Evolutionary conservation across 192 early-diverging fungal species (phyloP), one percentile per base, ranked within the genome.

Genomic region (Chytriomyces hyalinus): DNA sequence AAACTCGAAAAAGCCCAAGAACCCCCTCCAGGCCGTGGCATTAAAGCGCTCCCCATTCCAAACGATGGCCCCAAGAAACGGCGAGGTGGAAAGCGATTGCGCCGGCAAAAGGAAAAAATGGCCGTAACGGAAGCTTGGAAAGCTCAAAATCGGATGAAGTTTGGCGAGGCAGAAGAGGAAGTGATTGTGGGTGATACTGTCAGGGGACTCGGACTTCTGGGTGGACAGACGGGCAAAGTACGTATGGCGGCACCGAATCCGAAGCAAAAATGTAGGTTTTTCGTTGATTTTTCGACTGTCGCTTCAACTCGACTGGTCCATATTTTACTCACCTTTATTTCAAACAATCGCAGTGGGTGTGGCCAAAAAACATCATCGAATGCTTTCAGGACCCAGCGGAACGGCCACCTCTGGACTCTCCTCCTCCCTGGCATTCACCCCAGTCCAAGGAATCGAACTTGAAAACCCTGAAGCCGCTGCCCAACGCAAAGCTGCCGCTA

Each of bases 391-490:
- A 24, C 47, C 62, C 9, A 72, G 73, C 5, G 76, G 75, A 81
- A 10, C 72, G 20, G 73, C 79, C 6, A 91, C 92, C 4, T 93
- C 95, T 24, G 97, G 97, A 10, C 84, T 96, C 57, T 91, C 93
- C 0, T 92, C 95, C 0, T 95, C 95, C 17, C 85, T 98, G 10
- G 92, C 97, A 2, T 97, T 98, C 70, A 98, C 96, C 6, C 96
- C 97, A 9, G 92, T 95, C 15, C 94, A 98, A 76, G 95, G 96
- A 67, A 93, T 98, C 77, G 97, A 98, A 82, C 80, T 98, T 36
- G 89, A 91, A 46, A 94, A 96, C 77, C 97, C 97, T 2, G 92
- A 92, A 61, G 80, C 72, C 15, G 70, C 71, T 8, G 77, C 79
- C 8, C 68, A 70, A 26, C 45, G 49, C 13, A 69, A 68, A 20